phyloP scores from a whole-genome alignment of 208 protist genomes.

The Crithidia acanthocephali region DNA sequence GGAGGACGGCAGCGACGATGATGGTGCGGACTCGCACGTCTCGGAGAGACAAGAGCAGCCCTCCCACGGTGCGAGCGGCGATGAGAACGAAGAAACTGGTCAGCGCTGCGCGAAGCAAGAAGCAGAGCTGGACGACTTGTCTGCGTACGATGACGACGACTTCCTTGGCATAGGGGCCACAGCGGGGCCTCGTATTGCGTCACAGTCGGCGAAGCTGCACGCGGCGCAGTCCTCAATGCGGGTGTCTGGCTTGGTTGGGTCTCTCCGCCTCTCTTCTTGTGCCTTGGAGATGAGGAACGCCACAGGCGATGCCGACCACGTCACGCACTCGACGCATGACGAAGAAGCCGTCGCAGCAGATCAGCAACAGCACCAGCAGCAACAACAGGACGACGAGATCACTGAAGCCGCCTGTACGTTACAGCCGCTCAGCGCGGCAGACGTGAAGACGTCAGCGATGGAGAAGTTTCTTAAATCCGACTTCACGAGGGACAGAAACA shows the following conservation, averaged over 20 bases:
- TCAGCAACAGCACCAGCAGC: not conserved
- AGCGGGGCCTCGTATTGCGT: not conserved
- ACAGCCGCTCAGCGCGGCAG: not conserved
- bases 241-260: not conserved
- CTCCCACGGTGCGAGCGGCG: not conserved
- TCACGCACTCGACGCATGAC: not conserved
- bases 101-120: not conserved
- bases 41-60: no score
- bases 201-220: conserved; percentile 9
- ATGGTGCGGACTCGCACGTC: no score
- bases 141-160: not conserved
- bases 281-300: not conserved
- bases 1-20: not conserved
- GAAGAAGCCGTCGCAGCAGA: no score
- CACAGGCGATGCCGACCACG: not conserved
- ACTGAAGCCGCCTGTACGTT: not conserved
- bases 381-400: not conserved
- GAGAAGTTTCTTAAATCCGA: conserved; percentile 15
- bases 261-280: not conserved
- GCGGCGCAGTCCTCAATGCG: not conserved
- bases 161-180: not conserved
- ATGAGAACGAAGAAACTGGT: not conserved
- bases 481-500: not conserved
- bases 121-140: not conserved
- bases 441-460: conserved; percentile 13